Evolutionary conservation across 371 early-diverging fungal genomes (phyloP).

Genomic region (Mortierella sp.): DNA sequence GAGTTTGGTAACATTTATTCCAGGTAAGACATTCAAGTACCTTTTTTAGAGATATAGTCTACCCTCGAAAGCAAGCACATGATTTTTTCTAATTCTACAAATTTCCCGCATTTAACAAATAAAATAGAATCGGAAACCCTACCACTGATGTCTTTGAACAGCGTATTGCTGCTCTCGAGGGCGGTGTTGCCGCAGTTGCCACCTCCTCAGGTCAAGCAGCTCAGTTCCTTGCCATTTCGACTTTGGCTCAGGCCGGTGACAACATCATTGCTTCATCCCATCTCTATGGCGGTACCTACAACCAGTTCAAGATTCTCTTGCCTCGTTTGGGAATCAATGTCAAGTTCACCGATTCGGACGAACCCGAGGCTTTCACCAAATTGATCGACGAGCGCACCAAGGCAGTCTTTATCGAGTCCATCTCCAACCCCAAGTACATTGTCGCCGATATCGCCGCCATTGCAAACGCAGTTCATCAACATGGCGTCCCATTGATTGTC

Average conservation of each 20-base stretch:
- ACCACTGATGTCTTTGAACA: conserved; percentile 91
- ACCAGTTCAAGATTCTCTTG: conserved; percentile 86
- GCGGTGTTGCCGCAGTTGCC: conserved; percentile 74
- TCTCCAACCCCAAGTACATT: conserved; percentile 89
- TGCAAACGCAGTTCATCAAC: conserved; percentile 82
- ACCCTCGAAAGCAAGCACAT: background rate
- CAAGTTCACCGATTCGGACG: conserved; percentile 80
- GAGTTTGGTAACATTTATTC: conserved; percentile 84
- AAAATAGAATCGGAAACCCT: conserved; percentile 88
- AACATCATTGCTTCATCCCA: conserved; percentile 85
- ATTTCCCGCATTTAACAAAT: background rate
- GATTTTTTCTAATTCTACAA: background rate
- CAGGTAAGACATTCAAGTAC: conserved; percentile 55
- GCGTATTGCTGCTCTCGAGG: conserved; percentile 90
- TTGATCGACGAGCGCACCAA: conserved; percentile 89
- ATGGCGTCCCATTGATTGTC: conserved; percentile 84
- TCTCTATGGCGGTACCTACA: conserved; percentile 92
- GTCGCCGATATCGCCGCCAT: conserved; percentile 88
- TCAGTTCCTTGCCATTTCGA: conserved; percentile 83
- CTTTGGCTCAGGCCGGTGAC: conserved; percentile 81
- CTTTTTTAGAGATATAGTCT: too few species aligned
- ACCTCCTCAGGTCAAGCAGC: conserved; percentile 86
- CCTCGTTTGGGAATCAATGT: conserved; percentile 86
- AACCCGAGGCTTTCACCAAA: conserved; percentile 74
- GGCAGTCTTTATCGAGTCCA: conserved; percentile 87